A percentile compares a stretch with the other conserved stretches of the same genome.
These are phyloP conservation scores for Ceratocystis cacaofunesta DNA, from an alignment of 2,329 filamentous ascomycete genomes.

Conservation along the genomic window DNA sequence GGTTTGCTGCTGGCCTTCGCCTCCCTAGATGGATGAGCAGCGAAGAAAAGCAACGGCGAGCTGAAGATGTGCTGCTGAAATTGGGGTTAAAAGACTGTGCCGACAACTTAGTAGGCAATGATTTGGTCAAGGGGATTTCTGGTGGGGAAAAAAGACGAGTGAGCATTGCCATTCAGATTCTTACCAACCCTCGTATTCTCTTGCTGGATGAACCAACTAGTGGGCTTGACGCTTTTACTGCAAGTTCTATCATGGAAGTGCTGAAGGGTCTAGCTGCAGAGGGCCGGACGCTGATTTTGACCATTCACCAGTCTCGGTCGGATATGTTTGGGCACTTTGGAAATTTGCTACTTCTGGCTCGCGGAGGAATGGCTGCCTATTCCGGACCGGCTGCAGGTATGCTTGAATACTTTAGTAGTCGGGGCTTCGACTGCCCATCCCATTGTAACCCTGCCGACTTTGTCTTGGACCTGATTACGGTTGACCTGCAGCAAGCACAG, in stretches of 20 bases:
- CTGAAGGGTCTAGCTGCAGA: constrained; percentile 55
- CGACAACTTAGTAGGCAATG: constrained; percentile 57
- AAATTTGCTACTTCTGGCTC: constrained; percentile 53
- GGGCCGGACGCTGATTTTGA: constrained; percentile 59
- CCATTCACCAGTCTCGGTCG: constrained; percentile 62
- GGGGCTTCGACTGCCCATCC: constrained; percentile 49
- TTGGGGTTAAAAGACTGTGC: constrained; percentile 68
- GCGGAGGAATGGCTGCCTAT: constrained; percentile 54
- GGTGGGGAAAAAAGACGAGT: constrained; percentile 67
- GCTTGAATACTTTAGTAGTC: constrained; percentile 45
- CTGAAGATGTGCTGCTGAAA: constrained; percentile 57
- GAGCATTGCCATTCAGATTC: constrained; percentile 61
- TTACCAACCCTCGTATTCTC: constrained; percentile 59
- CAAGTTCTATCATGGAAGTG: constrained; percentile 61
- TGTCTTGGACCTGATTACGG: constrained; percentile 59
- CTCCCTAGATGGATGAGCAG: constrained; percentile 56
- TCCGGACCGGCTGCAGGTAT: constrained; percentile 48
- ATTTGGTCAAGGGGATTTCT: constrained; percentile 62
- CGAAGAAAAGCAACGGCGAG: constrained; percentile 49
- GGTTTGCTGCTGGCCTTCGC: constrained; percentile 54
- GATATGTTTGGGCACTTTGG: constrained; percentile 59
- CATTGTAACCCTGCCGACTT: constrained; percentile 68
- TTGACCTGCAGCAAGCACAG: constrained; percentile 53
- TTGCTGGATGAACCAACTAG: constrained; percentile 65
- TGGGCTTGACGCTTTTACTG: constrained; percentile 64